Base-by-base conservation (phyloP, 2,329 filamentous ascomycete genomes). In the Xylaria sp. region DNA sequence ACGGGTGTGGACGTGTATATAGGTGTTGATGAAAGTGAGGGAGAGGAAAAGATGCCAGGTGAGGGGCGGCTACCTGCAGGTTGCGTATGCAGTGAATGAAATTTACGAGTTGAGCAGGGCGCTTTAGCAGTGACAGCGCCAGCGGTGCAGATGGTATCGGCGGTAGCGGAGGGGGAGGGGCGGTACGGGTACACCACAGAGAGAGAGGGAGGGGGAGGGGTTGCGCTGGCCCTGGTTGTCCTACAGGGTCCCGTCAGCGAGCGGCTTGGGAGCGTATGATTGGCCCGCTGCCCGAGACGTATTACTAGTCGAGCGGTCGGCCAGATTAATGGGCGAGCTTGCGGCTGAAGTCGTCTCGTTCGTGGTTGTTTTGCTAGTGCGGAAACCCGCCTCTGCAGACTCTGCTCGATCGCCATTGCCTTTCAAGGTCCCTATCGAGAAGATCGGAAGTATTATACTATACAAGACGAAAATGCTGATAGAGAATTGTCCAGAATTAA, bases 191-290 rank as follows among this genome's bases (percentile, higher is more conserved):
- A 13, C 41, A 12, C 13, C 41, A 44, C 10, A 44, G 41, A 18
- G 10, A 2, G 18, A 6, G 58, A 31, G n/a, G 74, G 77, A 73
- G 73, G 76, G 78, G 77, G 77, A 74, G 77, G 78, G 77, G 76
- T 76, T 67, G 63, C 58, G 39, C 67, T 75, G 72, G 71, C 70
- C 61, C 70, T 73, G 70, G 23, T 23, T 23, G 63, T 52, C 67
- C 52, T 57, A 63, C 68, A 65, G 58, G 71, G 73, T 71, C 71
- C 76, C 74, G 74, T 75, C 74, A 76, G 74, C 73, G 74, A 72
- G 68, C 74, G 73, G 75, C 62, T 65, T 51, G 70, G 9, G 1
- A 46, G 31, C 18, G 48, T 73, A 66, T 79, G 77, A 79, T 79
- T 79, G 78, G 78, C 48, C 60, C 69, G 73, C 31, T 54, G 69